Evolutionary conservation across 2,329 filamentous ascomycete species (phyloP), one percentile per base, ranked within the genome.

Genomic region (Stenocarpella maydis): DNA sequence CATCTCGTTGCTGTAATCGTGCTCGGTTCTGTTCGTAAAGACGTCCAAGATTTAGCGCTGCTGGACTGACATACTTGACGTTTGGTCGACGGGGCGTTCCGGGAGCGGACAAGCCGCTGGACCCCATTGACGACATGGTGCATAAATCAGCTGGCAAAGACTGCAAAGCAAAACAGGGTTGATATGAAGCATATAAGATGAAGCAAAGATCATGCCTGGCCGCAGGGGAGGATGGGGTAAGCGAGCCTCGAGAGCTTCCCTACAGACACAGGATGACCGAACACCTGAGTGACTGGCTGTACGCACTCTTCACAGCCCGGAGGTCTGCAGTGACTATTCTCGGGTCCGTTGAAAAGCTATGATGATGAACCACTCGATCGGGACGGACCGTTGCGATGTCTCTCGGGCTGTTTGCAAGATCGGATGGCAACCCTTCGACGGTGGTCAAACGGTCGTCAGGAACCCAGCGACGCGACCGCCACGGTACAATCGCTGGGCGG

Each of bases 21-120:
- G 83, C 80, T 70, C 82, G 83, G 75, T 87, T 88, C 88, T 91
- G 88, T 80, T 88, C 82, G 76, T 86, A 84, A 72, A 90, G 81
- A 84, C 85, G 86, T 82, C 86, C 84, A 76, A 91, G 87, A 79
- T 85, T 90, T 85, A 89, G 87, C 82, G 84, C 82, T 71, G 88
- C 88, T 81, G 83, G 83, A 83, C 85, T 90, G 70, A 83, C 80
- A 75, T 80, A 78, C 70, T 79, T 80, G 68, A 80, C 75, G 37
- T 78, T 74, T 67, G 76, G 75, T 74, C 78, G 75, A 75, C 76
- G 72, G 73, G 73, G 67, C 73, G 72, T 71, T 63, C 60, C 67
- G 64, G 47, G 69, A 65, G 67, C 69, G 65, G 70, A 65, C 7
- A 67, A 71, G 72, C 69, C 54, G 50, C 73, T 69, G 24, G 67